Base-by-base conservation (phyloP, 345 rosid species). In the Carallia pectinifolia region DNA sequence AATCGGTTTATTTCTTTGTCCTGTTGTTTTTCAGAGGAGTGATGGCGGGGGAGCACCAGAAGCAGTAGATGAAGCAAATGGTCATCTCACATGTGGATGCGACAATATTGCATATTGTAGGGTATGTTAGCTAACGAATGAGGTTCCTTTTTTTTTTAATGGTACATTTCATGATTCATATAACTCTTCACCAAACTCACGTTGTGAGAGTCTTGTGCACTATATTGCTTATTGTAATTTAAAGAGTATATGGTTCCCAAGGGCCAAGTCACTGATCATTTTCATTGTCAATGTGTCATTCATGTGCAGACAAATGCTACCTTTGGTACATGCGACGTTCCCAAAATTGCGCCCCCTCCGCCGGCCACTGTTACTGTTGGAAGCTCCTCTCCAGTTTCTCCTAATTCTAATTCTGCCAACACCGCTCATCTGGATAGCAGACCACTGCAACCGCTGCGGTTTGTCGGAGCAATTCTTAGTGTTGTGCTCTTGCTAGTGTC, bases 21-120 rank as follows among this genome's bases (percentile, higher is more conserved):
- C 52, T 34, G 50, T 79, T 34, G 68, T 54, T 53, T 66, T 47
- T 73, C 78, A 95, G 99, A 85, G 80, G 76, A 92, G 90, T 76
- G 99, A 90, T 53, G 93, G 96, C 48, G 99, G 94, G 53, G 99
- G 98, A 74, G 91, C 90, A 2, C 76, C 96, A 13, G 97, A 88
- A 83, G 99, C 92, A 23, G 76, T 85, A 15, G 97, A 95, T 76
- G 79, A 77, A 76, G 92, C 88, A 37, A 95, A 95, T 64, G 99
- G 99, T 61, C 99, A 85, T 66, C 88, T 95, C 67, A 82, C 99
- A 16, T 92, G 99, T 77, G 99, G 96, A 53, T 95, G 99, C 77
- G 87, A 78, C 70, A 90, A 74, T 58, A 79, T 95, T 66, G 80
- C 83, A 53, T 87, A 79, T 68, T 95, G 99, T 90, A 87, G 80